Base-by-base conservation (phyloP, 495 filamentous ascomycete genomes). In the Penicillium parvum region DNA sequence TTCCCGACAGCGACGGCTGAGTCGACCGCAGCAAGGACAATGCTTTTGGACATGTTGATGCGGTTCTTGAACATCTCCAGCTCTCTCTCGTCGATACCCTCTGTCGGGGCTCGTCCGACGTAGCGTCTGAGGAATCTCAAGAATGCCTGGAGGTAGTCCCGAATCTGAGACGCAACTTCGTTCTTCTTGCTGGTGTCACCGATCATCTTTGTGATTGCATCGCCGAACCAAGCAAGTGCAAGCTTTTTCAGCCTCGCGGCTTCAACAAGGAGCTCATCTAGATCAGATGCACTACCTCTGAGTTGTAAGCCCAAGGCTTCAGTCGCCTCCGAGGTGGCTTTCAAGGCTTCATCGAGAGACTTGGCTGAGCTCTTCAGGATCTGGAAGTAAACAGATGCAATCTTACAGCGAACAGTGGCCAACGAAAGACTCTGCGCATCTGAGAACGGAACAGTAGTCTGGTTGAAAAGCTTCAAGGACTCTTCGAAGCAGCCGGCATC, bases 231-330 rank as follows among this genome's bases (percentile, higher is more conserved):
- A 26, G 65, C 64, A 47, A 83, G 75, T 0, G 77, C 73, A 12
- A 77, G 59, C 51, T 80, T 84, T 47, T 85, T 77, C 17, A 82
- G 69, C 26, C 65, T 70, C 18, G 77, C 81, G n/a, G 86, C 67
- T 44, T 79, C 82, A 10, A 72, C 63, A 10, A 89, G 57, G 1
- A 90, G 65, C 21, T 86, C 83, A 49, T 89, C 84, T n/a, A 90
- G 58, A 40, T 87, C 84, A 8, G 58, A 55, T 3, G 71, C 58
- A 10, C 77, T 82, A 1, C 86, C 86, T 43, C 79, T 76, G 10
- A 88, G 55, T 0, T 77, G 69, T n/a, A 79, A 66, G 7, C 77
- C 74, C 10, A 85, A 43, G 0, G 82, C 72, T 32, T 69, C 60
- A 4, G 63, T 60, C 1, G 68, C 65, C 21, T 68, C 60, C 10